Base-by-base conservation (phyloP, 208 protist genomes). In the Leishmania arabica region DNA sequence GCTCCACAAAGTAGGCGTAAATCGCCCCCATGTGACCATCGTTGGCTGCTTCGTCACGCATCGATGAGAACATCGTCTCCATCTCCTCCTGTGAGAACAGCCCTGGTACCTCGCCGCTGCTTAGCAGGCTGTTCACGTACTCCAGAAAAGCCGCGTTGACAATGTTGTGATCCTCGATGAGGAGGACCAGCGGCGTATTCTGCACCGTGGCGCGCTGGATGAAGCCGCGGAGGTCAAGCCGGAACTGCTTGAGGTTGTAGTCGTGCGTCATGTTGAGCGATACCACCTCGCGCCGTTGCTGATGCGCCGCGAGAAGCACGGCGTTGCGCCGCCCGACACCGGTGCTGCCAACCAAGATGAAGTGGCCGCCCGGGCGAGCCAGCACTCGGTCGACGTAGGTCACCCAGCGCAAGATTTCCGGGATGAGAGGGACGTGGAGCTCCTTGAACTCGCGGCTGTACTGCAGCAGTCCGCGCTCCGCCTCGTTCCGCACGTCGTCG, bases 101-200 rank as follows among this genome's bases (percentile, higher is more conserved):
- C 31, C 97, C 97, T 8, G 99, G 95, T 31, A 99, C 92, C 80
- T 99, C 95, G 60, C 97, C 97, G 82, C 93, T 95, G 82, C 94
- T 96, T 53, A 99, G 87, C 51, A 98, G 85, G 64, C 95, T 94
- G 87, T 99, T 99, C 78, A 99, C 91, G 80, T 98, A 95, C 90
- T 99, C 98, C 27, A 99, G 86, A 90, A 99, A 99, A 17, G 88
- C 77, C 81, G 99, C 99, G 37, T 99, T 81, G 53, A 99, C 98
- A 72, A 99, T 95, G 86, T 99, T 97, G 83, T 98, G 95, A 78
- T 99, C 98, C 79, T 99, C 98, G 71, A 99, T 97, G 37, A 99
- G 90, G 5, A 99, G 86, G 72, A 99, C 97, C n/a, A 96, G 90
- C 40, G 99, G 91, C 70, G 89, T 89, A 81, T 98, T 95, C 77